These are phyloP conservation scores for Colletotrichum salicis DNA, from an alignment of 2,329 filamentous ascomycete genomes.

Conservation along the genomic window DNA sequence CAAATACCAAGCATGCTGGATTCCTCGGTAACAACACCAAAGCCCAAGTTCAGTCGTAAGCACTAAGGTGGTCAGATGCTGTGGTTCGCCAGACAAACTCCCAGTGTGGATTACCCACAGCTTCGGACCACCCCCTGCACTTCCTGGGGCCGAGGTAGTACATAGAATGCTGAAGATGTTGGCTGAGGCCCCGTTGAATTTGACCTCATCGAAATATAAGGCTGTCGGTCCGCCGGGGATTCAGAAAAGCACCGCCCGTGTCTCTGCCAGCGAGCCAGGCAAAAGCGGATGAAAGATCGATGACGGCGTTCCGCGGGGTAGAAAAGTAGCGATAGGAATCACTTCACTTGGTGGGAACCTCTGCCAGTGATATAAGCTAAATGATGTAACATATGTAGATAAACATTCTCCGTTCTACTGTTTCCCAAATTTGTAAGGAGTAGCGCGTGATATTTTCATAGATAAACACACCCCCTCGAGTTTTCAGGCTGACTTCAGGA, in stretches of 20 bases:
- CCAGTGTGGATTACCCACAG: not conserved
- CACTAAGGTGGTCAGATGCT: not conserved
- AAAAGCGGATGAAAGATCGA: no score
- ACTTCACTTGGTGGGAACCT: no score
- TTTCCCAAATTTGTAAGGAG: not conserved
- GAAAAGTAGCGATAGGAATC: no score
- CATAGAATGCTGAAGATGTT: not conserved
- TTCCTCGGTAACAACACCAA: not conserved
- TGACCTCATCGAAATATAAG: not conserved
- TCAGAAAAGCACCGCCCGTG: not conserved
- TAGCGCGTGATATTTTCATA: not conserved
- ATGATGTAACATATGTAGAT: no score
- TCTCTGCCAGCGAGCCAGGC: no score
- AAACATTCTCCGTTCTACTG: no score
- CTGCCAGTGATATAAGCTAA: no score
- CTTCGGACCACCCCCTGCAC: not conserved
- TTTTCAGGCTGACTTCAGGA: not conserved
- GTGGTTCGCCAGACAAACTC: not conserved
- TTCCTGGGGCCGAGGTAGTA: not conserved
- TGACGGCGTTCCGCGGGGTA: no score
- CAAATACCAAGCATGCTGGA: not conserved
- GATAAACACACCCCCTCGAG: not conserved
- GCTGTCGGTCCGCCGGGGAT: not conserved
- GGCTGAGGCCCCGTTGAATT: not conserved
- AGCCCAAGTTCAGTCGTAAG: not conserved